Percentiles rank a stretch among this genome's conserved stretches.
phyloP scores from a whole-genome alignment of 1,284 basidiomycete species.

The Xerocomus amazonicus region DNA sequence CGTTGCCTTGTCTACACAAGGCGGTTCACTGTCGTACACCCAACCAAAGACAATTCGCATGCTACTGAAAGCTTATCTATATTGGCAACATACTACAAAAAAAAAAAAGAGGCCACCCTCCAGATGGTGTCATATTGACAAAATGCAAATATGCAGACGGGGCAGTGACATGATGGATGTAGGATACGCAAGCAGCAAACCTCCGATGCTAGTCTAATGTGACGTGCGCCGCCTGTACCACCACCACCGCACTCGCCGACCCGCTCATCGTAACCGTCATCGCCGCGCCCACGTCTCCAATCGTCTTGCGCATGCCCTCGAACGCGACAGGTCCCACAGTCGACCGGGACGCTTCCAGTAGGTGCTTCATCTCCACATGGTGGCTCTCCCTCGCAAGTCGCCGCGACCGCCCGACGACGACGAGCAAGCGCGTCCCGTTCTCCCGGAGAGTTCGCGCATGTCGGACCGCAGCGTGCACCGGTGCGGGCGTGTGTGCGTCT shows the following conservation, averaged over 20 bases:
- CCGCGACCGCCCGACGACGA: slow-evolving; percentile 79
- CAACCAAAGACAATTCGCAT: too few relatives aligned
- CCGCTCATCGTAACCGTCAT: slow-evolving; percentile 38
- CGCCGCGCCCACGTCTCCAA: slow-evolving; percentile 73
- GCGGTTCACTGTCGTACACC: too few relatives aligned
- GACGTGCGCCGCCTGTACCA: slow-evolving; percentile 20
- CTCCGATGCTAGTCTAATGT: neutral
- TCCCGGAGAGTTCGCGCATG: slow-evolving; percentile 34
- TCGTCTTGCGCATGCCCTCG: slow-evolving; percentile 58
- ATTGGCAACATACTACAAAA: too few relatives aligned
- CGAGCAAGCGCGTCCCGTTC: slow-evolving; percentile 38
- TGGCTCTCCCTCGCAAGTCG: slow-evolving; percentile 62
- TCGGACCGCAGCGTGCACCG: slow-evolving; percentile 53
- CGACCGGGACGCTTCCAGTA: slow-evolving; percentile 46
- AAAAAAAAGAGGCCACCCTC: neutral
- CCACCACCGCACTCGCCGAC: slow-evolving; percentile 25
- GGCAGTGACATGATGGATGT: too few relatives aligned
- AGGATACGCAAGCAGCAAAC: too few relatives aligned
- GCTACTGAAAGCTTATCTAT: too few relatives aligned
- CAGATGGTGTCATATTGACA: neutral
- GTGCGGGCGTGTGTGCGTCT: slow-evolving; percentile 40
- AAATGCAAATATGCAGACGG: too few relatives aligned
- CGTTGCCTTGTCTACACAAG: too few relatives aligned
- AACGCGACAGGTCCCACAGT: slow-evolving; percentile 26
- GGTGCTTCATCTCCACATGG: slow-evolving; percentile 51